Percentiles rank a stretch among this genome's conserved stretches.
Conservation (phyloP, 2,329 filamentous ascomycete species). For the Fusarium mundagurra region DNA sequence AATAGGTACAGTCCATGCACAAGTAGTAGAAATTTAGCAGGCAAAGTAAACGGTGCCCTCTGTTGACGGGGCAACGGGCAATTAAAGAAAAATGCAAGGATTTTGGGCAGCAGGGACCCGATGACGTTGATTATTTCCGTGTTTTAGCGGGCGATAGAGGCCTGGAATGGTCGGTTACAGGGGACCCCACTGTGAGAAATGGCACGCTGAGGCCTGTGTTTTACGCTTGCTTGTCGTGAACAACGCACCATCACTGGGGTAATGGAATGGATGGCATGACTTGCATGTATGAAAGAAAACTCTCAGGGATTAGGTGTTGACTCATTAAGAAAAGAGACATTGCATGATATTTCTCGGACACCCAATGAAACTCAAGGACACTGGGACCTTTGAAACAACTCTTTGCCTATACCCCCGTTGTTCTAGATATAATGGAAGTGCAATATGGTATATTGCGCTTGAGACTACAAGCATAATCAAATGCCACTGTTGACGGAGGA, state of each 20-base stretch:
- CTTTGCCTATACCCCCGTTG: background rate
- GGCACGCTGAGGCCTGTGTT: slow-evolving; percentile 18
- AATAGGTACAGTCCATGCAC: slow-evolving; percentile 19
- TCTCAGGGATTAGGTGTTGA: background rate
- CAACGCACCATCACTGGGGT: slow-evolving; percentile 40
- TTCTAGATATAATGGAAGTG: background rate
- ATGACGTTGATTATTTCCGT: slow-evolving; percentile 16
- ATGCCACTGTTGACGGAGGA: background rate
- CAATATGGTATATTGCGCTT: background rate
- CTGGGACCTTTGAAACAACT: background rate
- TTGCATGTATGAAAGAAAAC: background rate
- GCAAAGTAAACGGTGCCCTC: slow-evolving; percentile 36
- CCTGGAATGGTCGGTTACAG: slow-evolving; percentile 27
- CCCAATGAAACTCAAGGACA: background rate
- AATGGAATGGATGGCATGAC: slow-evolving; percentile 36
- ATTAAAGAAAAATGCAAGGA: slow-evolving; percentile 24
- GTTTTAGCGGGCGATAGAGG: slow-evolving; percentile 4
- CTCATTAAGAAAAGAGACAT: background rate
- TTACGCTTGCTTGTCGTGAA: slow-evolving; percentile 20
- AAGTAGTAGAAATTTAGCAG: slow-evolving; percentile 26
- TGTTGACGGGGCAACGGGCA: slow-evolving; percentile 42
- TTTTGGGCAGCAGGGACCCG: slow-evolving; percentile 5
- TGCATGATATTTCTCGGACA: background rate
- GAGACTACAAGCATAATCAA: background rate
- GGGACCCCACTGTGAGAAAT: slow-evolving; percentile 29